phyloP scores from a whole-genome alignment of 257 asterid genomes.

The Lycium barbarum region DNA sequence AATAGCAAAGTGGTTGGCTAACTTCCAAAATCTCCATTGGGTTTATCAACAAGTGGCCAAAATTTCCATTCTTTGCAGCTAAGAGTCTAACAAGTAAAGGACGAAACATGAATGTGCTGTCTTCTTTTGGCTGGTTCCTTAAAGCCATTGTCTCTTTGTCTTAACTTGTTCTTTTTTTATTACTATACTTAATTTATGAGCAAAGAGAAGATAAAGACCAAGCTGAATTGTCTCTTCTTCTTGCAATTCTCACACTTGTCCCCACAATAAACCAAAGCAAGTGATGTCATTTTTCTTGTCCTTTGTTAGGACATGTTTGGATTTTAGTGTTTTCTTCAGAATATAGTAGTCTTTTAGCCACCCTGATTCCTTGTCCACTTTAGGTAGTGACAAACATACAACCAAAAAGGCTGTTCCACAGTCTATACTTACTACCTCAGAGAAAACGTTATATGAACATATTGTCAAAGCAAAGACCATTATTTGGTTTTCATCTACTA shows the following conservation, averaged over 20 bases:
- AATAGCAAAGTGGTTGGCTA: slow-evolving; percentile 15
- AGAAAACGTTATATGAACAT: background rate
- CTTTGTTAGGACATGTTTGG: slow-evolving; percentile 30
- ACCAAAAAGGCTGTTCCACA: slow-evolving; percentile 21
- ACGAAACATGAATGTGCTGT: slow-evolving; percentile 28
- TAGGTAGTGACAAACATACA: slow-evolving; percentile 22
- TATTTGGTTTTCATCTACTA: background rate
- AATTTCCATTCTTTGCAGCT: slow-evolving; percentile 21
- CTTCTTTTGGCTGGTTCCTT: slow-evolving; percentile 8
- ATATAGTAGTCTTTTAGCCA: slow-evolving; percentile 11
- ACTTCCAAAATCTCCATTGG: slow-evolving; percentile 9
- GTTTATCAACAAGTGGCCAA: slow-evolving; percentile 24
- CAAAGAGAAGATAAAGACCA: slow-evolving; percentile 27
- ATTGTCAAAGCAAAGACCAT: slow-evolving; percentile 19
- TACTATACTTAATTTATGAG: background rate
- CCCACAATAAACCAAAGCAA: background rate
- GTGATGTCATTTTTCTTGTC: slow-evolving; percentile 26
- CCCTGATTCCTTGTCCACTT: slow-evolving; percentile 29
- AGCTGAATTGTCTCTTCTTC: slow-evolving; percentile 19
- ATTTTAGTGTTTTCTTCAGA: slow-evolving; percentile 17
- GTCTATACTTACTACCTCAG: slow-evolving; percentile 22
- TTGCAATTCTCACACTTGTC: slow-evolving; percentile 7
- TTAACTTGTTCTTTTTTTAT: background rate
- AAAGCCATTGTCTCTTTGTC: background rate
- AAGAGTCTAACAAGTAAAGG: slow-evolving; percentile 24